Base-by-base conservation (phyloP, 768 basidiomycete species). In the Chalciporus pseudorubinellus region DNA sequence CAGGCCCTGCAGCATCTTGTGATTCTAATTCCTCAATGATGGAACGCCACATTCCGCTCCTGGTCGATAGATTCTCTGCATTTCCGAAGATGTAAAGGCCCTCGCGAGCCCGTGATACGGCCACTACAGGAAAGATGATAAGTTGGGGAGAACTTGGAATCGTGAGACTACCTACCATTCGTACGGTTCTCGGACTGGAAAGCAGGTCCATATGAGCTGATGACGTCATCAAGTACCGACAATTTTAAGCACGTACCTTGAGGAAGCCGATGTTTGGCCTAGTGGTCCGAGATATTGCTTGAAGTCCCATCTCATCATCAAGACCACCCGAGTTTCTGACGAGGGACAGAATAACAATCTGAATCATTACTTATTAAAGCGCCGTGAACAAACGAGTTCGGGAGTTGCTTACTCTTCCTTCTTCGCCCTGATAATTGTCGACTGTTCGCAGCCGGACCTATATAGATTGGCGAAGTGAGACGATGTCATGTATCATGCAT, bases 381-480 rank as follows among this genome's bases (percentile, higher is more conserved):
- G 18, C 4, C 3, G 38, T 18, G 6, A 21, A 11, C 19, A 28
- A 33, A 50, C n/a, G 12, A n/a, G 19, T 14, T 28, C n/a, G 10
- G 39, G 18, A 3, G 1, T 34, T 0, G 41, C 61, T 16, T 56
- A 79, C 81, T 61, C 75, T 79, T 2, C 79, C 83, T 69, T 88
- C 87, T 52, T 85, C 81, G 3, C 87, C 89, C 66, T 91, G 89
- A 61, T 81, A 91, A 44, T 84, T 89, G 55, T 92, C 88, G 2
- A 91, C 79, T 0, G 88, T 90, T 6, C 89, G 78, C 6, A 91
- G 70, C 8, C 79, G 76, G 38, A 89, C 79, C 86, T 88, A 43
- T 5, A 45, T 44, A 18, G n/a, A 9, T 20, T 5, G 21, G 16
- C n/a, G 0, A 6, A 11, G 21, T 50, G n/a, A 48, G 41, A 29